A percentile compares a stretch with the other conserved stretches of the same genome.
phyloP scores from a whole-genome alignment of 2,329 filamentous ascomycete species.

The Alternaria brassicae region DNA sequence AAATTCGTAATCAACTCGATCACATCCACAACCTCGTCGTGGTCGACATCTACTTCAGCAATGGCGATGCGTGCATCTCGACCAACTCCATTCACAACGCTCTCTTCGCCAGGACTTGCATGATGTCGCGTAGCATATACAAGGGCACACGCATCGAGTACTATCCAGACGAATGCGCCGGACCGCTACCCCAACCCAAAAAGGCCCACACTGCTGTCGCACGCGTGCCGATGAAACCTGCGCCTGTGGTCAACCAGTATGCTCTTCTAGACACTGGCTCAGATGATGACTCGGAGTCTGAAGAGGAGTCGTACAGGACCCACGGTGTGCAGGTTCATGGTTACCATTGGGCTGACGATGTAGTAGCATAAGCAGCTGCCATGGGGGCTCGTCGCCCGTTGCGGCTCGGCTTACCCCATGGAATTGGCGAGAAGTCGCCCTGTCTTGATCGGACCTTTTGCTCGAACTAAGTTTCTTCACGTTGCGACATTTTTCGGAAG shows the following conservation, averaged over 20 bases:
- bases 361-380: constrained; percentile 23
- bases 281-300: constrained; percentile 36
- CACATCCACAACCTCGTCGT: constrained; percentile 83
- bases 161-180: constrained; percentile 74
- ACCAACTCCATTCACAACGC: constrained; percentile 81
- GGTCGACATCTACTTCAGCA: constrained; percentile 66
- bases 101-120: constrained; percentile 77
- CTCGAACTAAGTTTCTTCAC: background rate
- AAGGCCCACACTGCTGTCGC: constrained; percentile 18
- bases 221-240: constrained; percentile 22
- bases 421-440: background rate
- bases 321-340: constrained; percentile 29
- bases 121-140: constrained; percentile 73
- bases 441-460: background rate
- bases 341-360: constrained; percentile 29
- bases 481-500: background rate
- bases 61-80: constrained; percentile 69
- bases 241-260: constrained; percentile 41
- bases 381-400: background rate
- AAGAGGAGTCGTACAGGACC: constrained; percentile 31
- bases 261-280: constrained; percentile 39
- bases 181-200: constrained; percentile 56
- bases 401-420: background rate
- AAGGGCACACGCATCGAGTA: constrained; percentile 74
- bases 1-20: constrained; percentile 75